These are phyloP conservation scores for Raffaelea arxii DNA, from an alignment of 2,329 filamentous ascomycete species.

Conservation along the genomic window DNA sequence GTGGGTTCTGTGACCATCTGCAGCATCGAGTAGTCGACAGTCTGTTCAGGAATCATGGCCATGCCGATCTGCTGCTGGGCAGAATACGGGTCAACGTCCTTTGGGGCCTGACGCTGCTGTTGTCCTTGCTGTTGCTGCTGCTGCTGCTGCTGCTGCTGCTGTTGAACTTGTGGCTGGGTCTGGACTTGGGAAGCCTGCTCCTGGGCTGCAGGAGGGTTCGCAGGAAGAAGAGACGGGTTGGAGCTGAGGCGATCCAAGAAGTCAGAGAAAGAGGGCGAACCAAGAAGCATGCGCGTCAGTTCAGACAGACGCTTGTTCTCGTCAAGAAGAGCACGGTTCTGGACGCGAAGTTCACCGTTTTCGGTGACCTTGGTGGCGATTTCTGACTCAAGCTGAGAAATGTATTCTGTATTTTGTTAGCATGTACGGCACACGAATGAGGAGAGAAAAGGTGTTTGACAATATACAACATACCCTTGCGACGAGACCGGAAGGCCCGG, in stretches of 20 bases:
- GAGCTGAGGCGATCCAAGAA: constrained; percentile 63
- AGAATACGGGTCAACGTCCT: constrained; percentile 56
- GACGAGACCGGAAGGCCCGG: constrained; percentile 90
- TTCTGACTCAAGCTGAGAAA: constrained; percentile 84
- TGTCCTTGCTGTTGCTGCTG: constrained; percentile 21
- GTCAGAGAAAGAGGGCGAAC: constrained; percentile 72
- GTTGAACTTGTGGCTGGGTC: constrained; percentile 18
- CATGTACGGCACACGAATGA: neutral
- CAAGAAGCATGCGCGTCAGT: constrained; percentile 70
- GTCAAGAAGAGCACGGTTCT: constrained; percentile 73
- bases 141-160: constrained; percentile 23
- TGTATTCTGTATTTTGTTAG: constrained; percentile 74
- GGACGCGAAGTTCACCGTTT: constrained; percentile 65
- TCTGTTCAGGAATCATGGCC: constrained; percentile 73
- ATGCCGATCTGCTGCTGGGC: constrained; percentile 62
- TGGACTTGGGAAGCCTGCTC: constrained; percentile 26
- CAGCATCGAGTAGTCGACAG: constrained; percentile 66
- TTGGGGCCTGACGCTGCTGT: constrained; percentile 38
- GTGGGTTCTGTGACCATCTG: constrained; percentile 40
- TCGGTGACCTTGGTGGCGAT: constrained; percentile 77
- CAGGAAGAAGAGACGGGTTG: constrained; percentile 34
- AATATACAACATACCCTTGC: constrained; percentile 77
- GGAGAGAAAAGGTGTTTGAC: neutral
- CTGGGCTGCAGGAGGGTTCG: too few species aligned
- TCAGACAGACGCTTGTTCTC: constrained; percentile 77